These are phyloP conservation scores for Neurospora terricola DNA, from an alignment of 495 filamentous ascomycete species.

Conservation along the genomic window DNA sequence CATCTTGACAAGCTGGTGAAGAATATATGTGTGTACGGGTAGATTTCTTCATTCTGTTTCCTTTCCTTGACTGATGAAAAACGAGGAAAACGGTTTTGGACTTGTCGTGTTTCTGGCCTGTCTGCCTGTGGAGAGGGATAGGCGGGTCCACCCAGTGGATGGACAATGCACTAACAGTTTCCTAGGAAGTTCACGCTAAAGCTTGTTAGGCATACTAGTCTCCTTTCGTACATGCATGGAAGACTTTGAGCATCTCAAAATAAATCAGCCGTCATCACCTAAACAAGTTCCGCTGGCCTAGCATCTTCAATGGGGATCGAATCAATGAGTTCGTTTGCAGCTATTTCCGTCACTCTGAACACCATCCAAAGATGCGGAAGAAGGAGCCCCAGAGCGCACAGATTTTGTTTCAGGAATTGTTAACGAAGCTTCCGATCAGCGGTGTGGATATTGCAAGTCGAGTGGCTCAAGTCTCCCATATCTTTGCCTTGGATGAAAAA, in stretches of 20 bases:
- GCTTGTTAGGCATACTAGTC: no score
- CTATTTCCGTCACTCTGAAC: not conserved
- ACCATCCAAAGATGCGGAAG: not conserved
- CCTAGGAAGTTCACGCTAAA: no score
- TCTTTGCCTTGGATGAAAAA: not conserved
- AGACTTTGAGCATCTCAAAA: not conserved
- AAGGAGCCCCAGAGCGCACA: not conserved
- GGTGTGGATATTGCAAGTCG: not conserved
- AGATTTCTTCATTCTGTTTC: no score
- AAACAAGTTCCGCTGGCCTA: no score
- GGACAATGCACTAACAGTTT: not conserved
- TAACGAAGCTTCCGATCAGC: not conserved
- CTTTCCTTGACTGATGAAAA: no score
- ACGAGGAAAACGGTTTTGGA: no score
- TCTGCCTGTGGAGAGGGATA: no score
- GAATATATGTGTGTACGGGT: no score
- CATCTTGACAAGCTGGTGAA: no score
- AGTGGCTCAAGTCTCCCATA: not conserved
- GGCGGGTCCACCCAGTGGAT: no score
- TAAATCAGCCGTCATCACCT: not conserved
- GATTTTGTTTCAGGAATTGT: not conserved
- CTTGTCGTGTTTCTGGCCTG: no score
- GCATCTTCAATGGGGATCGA: not conserved
- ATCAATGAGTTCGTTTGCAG: not conserved
- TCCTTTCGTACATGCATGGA: no score